Conservation (phyloP, 306 rosid genomes). For the Gastrolobium villosum region DNA sequence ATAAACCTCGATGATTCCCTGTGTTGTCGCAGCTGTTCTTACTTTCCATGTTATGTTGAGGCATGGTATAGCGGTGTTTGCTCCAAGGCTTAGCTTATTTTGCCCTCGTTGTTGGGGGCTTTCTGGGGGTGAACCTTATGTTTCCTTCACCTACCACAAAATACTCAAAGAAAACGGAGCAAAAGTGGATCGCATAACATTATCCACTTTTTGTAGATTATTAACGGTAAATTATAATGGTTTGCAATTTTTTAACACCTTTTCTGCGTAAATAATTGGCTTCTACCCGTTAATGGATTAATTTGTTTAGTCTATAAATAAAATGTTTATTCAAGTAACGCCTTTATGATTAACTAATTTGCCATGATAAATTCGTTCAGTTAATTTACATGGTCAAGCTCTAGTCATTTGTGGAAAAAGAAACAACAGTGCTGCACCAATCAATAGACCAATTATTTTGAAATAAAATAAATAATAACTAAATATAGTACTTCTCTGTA, state of each 20-base stretch:
- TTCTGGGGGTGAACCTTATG: background rate
- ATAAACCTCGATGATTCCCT: no score
- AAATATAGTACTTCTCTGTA: slow-evolving; percentile 9
- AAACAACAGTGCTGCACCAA: background rate
- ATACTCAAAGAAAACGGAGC: no score
- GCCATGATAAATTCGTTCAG: background rate
- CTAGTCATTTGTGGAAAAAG: background rate
- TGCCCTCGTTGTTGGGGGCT: background rate
- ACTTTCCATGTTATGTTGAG: no score
- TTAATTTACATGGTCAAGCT: slow-evolving; percentile 29
- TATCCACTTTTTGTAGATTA: no score
- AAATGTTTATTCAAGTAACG: background rate
- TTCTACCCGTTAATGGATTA: background rate
- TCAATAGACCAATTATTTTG: background rate
- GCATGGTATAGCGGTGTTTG: no score
- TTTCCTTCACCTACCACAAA: no score
- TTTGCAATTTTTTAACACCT: background rate
- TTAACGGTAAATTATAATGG: no score
- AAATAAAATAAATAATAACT: slow-evolving; percentile 4
- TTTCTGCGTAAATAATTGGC: background rate
- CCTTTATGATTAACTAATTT: background rate
- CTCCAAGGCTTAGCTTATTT: background rate
- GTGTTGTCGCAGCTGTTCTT: background rate
- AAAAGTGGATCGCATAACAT: no score
- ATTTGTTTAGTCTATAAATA: background rate